These are phyloP conservation scores for Fusarium pseudocircinatum DNA, from an alignment of 2,329 filamentous ascomycete genomes.

Conservation along the genomic window DNA sequence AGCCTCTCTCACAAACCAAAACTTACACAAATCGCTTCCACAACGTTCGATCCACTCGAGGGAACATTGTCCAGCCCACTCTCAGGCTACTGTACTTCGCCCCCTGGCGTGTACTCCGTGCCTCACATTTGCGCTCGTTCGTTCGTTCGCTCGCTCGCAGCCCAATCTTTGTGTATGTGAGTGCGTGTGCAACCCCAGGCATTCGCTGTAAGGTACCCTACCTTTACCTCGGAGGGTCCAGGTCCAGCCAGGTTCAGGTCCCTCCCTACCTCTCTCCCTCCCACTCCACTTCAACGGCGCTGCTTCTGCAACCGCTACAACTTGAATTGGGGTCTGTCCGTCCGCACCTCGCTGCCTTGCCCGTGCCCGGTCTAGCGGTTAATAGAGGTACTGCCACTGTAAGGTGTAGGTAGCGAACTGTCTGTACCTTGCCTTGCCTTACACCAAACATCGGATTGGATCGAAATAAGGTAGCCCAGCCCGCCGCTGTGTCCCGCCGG, in stretches of 20 bases:
- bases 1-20: background rate
- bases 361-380: constrained; percentile 27
- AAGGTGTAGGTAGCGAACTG: background rate
- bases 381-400: constrained; percentile 4
- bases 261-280: constrained; percentile 8
- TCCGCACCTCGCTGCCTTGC: background rate
- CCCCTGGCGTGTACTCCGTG: constrained; percentile 18
- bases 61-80: background rate
- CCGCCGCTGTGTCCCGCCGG: constrained; percentile 20
- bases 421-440: background rate
- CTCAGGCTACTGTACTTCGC: constrained; percentile 7
- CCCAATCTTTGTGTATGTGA: background rate
- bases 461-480: constrained; percentile 39
- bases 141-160: background rate
- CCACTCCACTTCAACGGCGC: constrained; percentile 33
- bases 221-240: constrained; percentile 19
- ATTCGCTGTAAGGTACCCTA: constrained; percentile 37
- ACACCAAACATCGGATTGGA: constrained; percentile 30
- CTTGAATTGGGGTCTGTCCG: background rate
- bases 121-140: background rate
- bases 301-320: constrained; percentile 11
- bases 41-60: constrained; percentile 29
- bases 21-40: constrained; percentile 33
- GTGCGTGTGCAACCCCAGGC: constrained; percentile 19
- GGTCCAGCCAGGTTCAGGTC: background rate